Evolutionary conservation across 2,329 filamentous ascomycete genomes (phyloP).

Genomic region (Sporothrix dimorphospora): DNA sequence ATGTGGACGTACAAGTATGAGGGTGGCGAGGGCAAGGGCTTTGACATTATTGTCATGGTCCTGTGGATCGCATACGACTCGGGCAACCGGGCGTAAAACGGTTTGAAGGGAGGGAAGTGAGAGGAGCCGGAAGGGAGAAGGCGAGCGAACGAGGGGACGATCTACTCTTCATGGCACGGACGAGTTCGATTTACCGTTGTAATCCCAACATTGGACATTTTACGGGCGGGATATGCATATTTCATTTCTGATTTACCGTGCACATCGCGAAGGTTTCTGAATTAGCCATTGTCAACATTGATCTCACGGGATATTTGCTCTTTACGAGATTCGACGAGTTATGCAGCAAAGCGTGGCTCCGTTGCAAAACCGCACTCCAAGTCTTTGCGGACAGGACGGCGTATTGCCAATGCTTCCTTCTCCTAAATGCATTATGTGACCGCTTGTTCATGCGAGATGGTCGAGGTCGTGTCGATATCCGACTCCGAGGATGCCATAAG

Average conservation of each 20-base stretch:
- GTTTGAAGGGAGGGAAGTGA: neutral
- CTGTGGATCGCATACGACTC: constrained; percentile 71
- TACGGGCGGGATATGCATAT: neutral
- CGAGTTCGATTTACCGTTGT: neutral
- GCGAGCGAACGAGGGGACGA: neutral
- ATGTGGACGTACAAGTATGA: constrained; percentile 91
- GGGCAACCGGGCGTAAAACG: constrained; percentile 16
- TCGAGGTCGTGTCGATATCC: neutral
- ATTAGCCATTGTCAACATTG: neutral
- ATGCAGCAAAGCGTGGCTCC: neutral
- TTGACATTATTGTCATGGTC: constrained; percentile 71
- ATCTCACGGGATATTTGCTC: neutral
- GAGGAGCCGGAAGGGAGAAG: neutral
- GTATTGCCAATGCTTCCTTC: neutral
- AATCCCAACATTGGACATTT: neutral
- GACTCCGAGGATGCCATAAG: neutral
- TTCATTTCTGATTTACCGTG: neutral
- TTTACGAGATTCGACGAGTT: neutral
- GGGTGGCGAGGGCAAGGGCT: constrained; percentile 65
- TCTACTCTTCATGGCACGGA: neutral
- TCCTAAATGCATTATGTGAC: neutral
- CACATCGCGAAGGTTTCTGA: neutral
- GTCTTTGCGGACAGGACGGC: neutral
- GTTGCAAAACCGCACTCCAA: neutral
- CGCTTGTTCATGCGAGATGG: neutral